Percentiles rank a stretch among this genome's conserved stretches.
These are phyloP conservation scores for Scutellaria galericulata DNA, from an alignment of 257 asterid genomes.

Conservation along the genomic window DNA sequence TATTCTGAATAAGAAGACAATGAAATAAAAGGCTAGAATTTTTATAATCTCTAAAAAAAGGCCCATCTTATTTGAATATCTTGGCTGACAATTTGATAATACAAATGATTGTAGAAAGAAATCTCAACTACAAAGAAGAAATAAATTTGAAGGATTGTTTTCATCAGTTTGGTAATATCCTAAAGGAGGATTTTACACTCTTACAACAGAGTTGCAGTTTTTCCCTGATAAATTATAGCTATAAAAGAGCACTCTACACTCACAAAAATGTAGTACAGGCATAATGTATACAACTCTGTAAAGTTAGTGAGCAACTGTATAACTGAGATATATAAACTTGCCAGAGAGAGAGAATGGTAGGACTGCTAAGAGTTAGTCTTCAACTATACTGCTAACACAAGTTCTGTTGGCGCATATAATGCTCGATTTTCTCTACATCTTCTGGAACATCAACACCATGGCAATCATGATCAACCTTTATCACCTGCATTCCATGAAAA, in stretches of 20 bases:
- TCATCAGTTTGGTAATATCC: too few relatives aligned
- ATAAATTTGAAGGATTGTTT: not conserved
- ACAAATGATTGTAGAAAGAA: not conserved
- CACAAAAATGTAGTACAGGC: not conserved
- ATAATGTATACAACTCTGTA: not conserved
- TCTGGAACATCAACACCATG: conserved; percentile 76
- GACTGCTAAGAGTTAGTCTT: not conserved
- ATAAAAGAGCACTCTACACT: not conserved
- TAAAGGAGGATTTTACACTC: too few relatives aligned
- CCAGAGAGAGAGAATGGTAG: not conserved
- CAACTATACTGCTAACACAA: conserved; percentile 43
- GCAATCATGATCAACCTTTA: conserved; percentile 70
- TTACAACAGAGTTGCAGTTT: too few relatives aligned
- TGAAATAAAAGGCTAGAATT: too few relatives aligned
- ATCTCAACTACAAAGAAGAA: not conserved
- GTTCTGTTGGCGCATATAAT: conserved; percentile 57
- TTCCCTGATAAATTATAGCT: too few relatives aligned
- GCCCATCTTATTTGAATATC: too few relatives aligned
- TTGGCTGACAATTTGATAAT: too few relatives aligned
- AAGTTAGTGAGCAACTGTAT: not conserved
- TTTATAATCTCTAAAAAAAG: too few relatives aligned
- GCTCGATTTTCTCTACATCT: conserved; percentile 67
- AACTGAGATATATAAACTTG: not conserved
- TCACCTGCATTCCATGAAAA: conserved; percentile 51
- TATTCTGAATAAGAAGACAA: too few relatives aligned